Conservation (phyloP, 345 rosid species). For the Rhodamnia rubescens region DNA sequence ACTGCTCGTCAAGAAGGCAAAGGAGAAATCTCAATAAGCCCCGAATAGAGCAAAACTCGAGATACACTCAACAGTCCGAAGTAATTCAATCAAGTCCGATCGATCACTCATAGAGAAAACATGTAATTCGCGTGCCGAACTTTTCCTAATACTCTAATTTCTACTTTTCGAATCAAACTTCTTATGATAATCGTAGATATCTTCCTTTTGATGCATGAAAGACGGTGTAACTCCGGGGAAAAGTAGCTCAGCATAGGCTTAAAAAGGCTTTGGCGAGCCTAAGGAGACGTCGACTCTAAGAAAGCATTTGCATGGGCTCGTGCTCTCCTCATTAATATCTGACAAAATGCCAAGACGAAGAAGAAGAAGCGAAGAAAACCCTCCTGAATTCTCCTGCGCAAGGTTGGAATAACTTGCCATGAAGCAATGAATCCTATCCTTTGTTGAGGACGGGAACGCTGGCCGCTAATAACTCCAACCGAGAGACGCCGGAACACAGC, state of each 20-base stretch:
- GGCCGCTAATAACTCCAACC: background rate
- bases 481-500: background rate
- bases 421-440: constrained; percentile 6
- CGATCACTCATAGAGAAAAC: background rate
- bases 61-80: background rate
- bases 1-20: no score
- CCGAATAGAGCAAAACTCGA: no score
- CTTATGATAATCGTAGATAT: background rate
- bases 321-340: background rate
- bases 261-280: background rate
- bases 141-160: background rate
- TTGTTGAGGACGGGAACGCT: background rate
- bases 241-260: background rate
- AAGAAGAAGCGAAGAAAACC: background rate
- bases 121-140: background rate
- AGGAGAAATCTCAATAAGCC: no score
- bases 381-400: background rate
- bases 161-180: background rate
- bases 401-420: background rate
- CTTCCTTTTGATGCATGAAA: background rate
- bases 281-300: background rate
- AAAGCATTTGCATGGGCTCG: background rate
- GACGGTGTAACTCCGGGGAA: background rate
- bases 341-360: background rate
- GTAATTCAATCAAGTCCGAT: background rate